phyloP scores from a whole-genome alignment of 768 basidiomycete genomes.

The Collybiopsis luxurians region DNA sequence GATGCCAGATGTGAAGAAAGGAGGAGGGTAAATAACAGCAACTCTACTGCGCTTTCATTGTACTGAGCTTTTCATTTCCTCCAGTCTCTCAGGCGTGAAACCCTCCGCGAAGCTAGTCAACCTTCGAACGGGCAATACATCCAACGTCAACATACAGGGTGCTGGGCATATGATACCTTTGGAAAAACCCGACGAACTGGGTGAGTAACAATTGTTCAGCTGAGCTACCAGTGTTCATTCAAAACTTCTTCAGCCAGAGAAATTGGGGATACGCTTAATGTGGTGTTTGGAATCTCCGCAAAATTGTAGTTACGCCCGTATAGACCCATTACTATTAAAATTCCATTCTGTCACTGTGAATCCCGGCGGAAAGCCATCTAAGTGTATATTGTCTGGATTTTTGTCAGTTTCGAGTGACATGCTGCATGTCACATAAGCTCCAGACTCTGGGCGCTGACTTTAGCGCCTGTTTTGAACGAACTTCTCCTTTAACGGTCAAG shows the following conservation, averaged over 20 bases:
- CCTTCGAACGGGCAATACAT: conserved; percentile 38
- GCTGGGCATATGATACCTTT: conserved; percentile 49
- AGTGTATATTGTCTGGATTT: too few species aligned
- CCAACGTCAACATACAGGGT: conserved; percentile 33
- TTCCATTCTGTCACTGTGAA: too few species aligned
- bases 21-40: not conserved
- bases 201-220: conserved; percentile 5
- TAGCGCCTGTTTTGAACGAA: too few species aligned
- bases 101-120: conserved; percentile 37
- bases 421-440: too few species aligned
- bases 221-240: not conserved
- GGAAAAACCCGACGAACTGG: conserved; percentile 34
- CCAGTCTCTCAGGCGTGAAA: conserved; percentile 17
- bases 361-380: too few species aligned
- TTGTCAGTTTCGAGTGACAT: too few species aligned
- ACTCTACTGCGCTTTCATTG: not conserved
- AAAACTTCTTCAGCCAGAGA: not conserved
- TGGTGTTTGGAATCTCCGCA: not conserved
- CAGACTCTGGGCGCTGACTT: too few species aligned
- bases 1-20: conserved; percentile 38
- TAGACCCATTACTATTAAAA: too few species aligned
- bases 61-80: conserved; percentile 15
- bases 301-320: too few species aligned
- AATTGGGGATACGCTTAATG: not conserved
- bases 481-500: too few species aligned